Conservation (phyloP, 2,329 filamentous ascomycete species). For the Aspergillus puulaauensis region DNA sequence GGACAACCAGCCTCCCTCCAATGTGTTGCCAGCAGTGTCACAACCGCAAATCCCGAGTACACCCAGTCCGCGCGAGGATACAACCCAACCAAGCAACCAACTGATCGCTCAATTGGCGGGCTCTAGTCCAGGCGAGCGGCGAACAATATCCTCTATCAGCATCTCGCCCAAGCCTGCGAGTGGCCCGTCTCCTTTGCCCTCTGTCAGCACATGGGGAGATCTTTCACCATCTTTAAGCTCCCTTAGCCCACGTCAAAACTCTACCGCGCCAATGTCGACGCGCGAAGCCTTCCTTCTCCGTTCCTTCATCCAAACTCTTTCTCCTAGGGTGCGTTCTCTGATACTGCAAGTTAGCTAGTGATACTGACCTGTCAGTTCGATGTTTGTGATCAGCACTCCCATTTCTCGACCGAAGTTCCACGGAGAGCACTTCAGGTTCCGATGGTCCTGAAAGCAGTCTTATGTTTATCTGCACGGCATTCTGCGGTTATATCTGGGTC, state of each 20-base stretch:
- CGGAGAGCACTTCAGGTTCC: constrained; percentile 48
- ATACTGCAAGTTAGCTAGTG: not conserved
- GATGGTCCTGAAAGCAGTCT: constrained; percentile 49
- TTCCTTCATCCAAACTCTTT: constrained; percentile 34
- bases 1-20: not conserved
- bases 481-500: constrained; percentile 39
- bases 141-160: constrained; percentile 10
- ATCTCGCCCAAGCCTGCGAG: constrained; percentile 12
- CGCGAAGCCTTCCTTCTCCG: constrained; percentile 36
- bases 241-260: constrained; percentile 10
- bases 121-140: constrained; percentile 9
- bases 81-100: not conserved
- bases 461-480: constrained; percentile 49
- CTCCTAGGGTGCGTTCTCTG: constrained; percentile 29
- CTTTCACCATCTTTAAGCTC: constrained; percentile 13
- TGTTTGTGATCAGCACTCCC: constrained; percentile 34
- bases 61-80: not conserved
- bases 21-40: not conserved
- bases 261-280: constrained; percentile 18
- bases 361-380: constrained; percentile 18
- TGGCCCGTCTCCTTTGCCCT: constrained; percentile 15
- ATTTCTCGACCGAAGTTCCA: constrained; percentile 49
- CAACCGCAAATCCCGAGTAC: not conserved
- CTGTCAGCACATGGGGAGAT: constrained; percentile 16
- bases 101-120: not conserved